phyloP scores from a whole-genome alignment of 2,329 filamentous ascomycete genomes.

The Cryphonectria radicalis region DNA sequence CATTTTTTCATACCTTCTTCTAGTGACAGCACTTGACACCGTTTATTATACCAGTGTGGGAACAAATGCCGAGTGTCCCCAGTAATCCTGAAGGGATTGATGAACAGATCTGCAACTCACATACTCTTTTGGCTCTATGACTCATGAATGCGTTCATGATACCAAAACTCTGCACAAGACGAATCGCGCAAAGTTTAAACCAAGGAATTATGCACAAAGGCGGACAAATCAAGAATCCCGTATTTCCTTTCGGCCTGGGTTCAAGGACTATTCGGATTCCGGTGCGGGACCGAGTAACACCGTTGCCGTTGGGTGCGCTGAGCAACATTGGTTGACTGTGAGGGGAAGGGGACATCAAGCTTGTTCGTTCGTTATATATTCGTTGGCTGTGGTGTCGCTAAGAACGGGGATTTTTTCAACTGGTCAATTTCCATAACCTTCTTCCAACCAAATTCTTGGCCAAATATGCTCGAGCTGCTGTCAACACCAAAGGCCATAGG shows the following conservation, averaged over 20 bases:
- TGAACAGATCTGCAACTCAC: too few species aligned
- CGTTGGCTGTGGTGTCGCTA: not conserved
- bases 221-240: not conserved
- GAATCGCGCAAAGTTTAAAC: not conserved
- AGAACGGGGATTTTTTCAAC: not conserved
- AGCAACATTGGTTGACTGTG: not conserved
- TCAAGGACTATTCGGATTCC: not conserved
- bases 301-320: not conserved
- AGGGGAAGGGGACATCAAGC: not conserved
- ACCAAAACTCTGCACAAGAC: not conserved
- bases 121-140: too few species aligned
- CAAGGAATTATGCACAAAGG: not conserved
- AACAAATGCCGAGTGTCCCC: too few species aligned
- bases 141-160: not conserved
- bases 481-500: not conserved
- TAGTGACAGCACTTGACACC: too few species aligned
- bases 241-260: not conserved
- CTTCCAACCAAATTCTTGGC: not conserved
- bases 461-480: not conserved
- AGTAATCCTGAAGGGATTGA: too few species aligned
- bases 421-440: not conserved
- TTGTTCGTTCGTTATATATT: not conserved
- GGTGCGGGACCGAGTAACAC: not conserved
- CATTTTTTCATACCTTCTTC: not conserved
- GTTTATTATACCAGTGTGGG: too few species aligned